Percentiles rank a stretch among this genome's conserved stretches.
Evolutionary conservation across 805 yeast species (phyloP).

Genomic region (Hanseniaspora valbyensis): DNA sequence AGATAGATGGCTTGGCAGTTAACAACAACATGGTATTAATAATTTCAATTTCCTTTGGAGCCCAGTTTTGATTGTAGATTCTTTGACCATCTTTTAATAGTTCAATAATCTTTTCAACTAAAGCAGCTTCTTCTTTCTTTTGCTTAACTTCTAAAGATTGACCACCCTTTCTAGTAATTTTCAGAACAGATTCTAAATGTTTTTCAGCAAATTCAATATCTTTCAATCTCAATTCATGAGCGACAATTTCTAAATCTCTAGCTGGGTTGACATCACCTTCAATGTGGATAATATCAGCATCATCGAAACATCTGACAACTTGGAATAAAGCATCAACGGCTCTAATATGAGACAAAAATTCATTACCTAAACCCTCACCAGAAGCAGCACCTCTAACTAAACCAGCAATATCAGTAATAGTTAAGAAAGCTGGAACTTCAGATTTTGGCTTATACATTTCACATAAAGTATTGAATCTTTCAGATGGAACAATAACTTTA

Average conservation of each 20-base stretch:
- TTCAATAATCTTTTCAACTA: conserved; percentile 62
- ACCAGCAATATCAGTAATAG: conserved; percentile 96
- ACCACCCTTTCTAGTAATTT: conserved; percentile 76
- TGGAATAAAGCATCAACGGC: conserved; percentile 97
- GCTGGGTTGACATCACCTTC: conserved; percentile 94
- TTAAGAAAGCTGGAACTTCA: conserved; percentile 82
- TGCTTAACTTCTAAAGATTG: conserved; percentile 81
- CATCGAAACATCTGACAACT: conserved; percentile 95
- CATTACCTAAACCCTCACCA: conserved; percentile 97
- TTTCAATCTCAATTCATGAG: conserved; percentile 84
- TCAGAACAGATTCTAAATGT: conserved; percentile 65
- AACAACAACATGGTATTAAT: conserved; percentile 77
- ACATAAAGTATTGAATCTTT: conserved; percentile 68
- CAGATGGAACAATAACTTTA: conserved; percentile 84
- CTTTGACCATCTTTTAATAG: conserved; percentile 76
- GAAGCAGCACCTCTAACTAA: conserved; percentile 91
- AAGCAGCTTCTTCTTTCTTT: conserved; percentile 72
- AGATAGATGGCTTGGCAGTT: conserved; percentile 92
- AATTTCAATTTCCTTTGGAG: conserved; percentile 78
- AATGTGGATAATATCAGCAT: conserved; percentile 93
- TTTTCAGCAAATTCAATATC: conserved; percentile 91
- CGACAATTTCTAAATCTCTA: conserved; percentile 85
- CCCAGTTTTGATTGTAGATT: conserved; percentile 80
- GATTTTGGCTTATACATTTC: conserved; percentile 69
- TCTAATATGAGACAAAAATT: conserved; percentile 90